These are phyloP conservation scores for Cupressus sempervirens DNA, from an alignment of 75 land plant species.

Conservation along the genomic window DNA sequence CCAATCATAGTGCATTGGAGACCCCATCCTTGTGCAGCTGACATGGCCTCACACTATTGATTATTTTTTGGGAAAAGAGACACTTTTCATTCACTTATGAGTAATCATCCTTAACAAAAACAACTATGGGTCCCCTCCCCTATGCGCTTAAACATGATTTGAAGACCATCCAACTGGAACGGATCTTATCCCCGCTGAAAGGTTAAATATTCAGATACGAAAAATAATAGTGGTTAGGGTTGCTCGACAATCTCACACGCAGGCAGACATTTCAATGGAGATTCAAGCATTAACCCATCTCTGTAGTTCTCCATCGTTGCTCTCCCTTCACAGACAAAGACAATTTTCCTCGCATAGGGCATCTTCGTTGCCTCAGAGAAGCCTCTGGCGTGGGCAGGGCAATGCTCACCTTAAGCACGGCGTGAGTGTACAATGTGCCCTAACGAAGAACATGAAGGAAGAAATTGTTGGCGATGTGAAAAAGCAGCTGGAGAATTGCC, in stretches of 20 bases:
- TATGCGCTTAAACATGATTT: not conserved
- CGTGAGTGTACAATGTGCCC: slow-evolving; percentile 47
- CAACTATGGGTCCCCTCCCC: too few species aligned
- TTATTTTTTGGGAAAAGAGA: too few species aligned
- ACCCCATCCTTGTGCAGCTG: too few species aligned
- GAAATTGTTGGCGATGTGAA: slow-evolving; percentile 66
- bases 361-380: not conserved
- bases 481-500: slow-evolving; percentile 65
- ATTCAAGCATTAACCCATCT: not conserved
- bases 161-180: not conserved
- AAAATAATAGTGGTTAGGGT: not conserved
- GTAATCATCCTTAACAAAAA: too few species aligned
- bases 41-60: too few species aligned
- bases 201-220: not conserved
- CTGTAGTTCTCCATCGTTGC: not conserved
- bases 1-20: too few species aligned
- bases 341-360: not conserved
- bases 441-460: slow-evolving; percentile 82
- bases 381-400: not conserved
- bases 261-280: not conserved
- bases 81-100: too few species aligned
- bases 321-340: not conserved
- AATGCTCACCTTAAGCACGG: not conserved
- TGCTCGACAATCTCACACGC: not conserved
- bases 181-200: not conserved